These are phyloP conservation scores for Brassica juncea DNA, from an alignment of 345 rosid genomes.

Conservation along the genomic window DNA sequence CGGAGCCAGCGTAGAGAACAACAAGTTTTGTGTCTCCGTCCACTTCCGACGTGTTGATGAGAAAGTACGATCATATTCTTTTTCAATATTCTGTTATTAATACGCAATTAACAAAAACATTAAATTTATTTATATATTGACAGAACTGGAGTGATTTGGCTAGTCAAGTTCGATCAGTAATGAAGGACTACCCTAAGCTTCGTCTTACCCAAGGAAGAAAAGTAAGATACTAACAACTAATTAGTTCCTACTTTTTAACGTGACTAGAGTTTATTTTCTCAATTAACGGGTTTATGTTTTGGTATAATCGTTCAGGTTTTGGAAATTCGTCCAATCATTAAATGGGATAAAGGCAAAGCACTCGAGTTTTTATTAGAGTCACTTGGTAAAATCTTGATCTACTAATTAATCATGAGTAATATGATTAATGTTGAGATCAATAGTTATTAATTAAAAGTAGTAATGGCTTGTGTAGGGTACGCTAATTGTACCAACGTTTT, in stretches of 20 bases:
- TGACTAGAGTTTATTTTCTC: not conserved
- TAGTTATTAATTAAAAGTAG: not conserved
- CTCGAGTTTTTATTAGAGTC: slow-evolving; percentile 91
- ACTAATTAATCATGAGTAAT: not conserved
- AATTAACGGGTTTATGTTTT: slow-evolving; percentile 6
- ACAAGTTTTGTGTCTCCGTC: slow-evolving; percentile 90
- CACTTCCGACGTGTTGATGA: slow-evolving; percentile 93
- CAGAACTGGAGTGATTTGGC: slow-evolving; percentile 85
- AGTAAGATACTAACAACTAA: slow-evolving; percentile 42
- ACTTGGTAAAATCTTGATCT: slow-evolving; percentile 57
- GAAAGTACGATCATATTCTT: slow-evolving; percentile 46
- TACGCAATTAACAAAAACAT: not conserved
- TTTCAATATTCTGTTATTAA: not conserved
- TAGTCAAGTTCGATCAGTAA: slow-evolving; percentile 59
- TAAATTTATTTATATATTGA: not conserved
- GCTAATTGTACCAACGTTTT: slow-evolving; percentile 76
- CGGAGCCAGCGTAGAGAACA: slow-evolving; percentile 84
- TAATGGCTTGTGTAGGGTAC: slow-evolving; percentile 53
- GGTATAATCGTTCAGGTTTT: slow-evolving; percentile 56
- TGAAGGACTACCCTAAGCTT: slow-evolving; percentile 74
- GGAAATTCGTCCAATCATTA: slow-evolving; percentile 85
- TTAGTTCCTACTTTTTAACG: not conserved
- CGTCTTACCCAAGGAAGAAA: slow-evolving; percentile 79
- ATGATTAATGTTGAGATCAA: not conserved
- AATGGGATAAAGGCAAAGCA: slow-evolving; percentile 99